Base-by-base conservation (phyloP, 2,329 filamentous ascomycete species). In the Exophiala mesophila region DNA sequence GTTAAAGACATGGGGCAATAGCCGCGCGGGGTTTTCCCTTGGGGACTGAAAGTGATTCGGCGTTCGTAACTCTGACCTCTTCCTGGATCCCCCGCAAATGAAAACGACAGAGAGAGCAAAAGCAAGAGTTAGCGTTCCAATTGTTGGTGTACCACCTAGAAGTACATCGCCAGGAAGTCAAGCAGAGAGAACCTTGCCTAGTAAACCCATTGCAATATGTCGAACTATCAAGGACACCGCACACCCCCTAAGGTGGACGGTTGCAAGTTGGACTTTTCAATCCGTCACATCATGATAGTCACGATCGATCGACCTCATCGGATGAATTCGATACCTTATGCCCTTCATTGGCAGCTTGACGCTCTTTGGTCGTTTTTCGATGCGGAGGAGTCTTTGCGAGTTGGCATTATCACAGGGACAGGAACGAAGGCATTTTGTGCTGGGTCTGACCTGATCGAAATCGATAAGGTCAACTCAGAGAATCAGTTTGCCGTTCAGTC, bases 321-420 rank as follows among this genome's bases (percentile, higher is more conserved):
- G 10, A 62, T 70, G 42, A 72, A 72, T 56, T 67, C 65, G 53
- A 69, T 72, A 53, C 65, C 63, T 43, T 53, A 55, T n/a, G 50
- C 57, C 3, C 66, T 65, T 31, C 60, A 71, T 53, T 57, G 57
- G 40, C 65, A 71, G 28, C 58, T 70, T 4, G 61, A 69, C 37
- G 56, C 53, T 1, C 53, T 71, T 5, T 71, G 65, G 58, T 55
- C 63, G 37, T 72, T 69, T 68, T 61, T 70, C 53, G 69, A 72
- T 43, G 54, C 57, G 2, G 67, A 72, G 45, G 65, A 67, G 1
- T 56, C 53, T 5, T 46, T 71, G 28, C 59, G 67, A 4, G 64
- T 65, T 7, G 67, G 62, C 5, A 57, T 71, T n/a, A 50, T 71
- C 21, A 71, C 68, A 0, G 68, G 68, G 2, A 56, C 56, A n/a